phyloP scores from a whole-genome alignment of 129 eudicot genomes.

The Flaveria sonorensis region DNA sequence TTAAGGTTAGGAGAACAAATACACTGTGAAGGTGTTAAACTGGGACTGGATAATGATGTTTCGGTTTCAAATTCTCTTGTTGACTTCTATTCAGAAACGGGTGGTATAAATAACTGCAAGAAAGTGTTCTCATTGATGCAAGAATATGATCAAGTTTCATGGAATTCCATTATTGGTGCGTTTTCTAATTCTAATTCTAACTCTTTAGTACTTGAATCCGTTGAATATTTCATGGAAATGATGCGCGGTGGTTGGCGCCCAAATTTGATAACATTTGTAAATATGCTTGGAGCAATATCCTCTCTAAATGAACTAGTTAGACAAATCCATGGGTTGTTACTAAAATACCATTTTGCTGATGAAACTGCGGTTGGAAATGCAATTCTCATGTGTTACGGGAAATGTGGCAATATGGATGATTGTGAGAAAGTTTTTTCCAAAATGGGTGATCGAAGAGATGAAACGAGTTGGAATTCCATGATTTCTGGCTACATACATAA shows the following conservation, averaged over 20 bases:
- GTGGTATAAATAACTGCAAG: constrained; percentile 52
- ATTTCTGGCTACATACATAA: constrained; percentile 83
- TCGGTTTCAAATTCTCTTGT: constrained; percentile 88
- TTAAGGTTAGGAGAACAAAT: constrained; percentile 64
- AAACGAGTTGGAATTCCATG: constrained; percentile 83
- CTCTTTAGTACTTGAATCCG: constrained; percentile 43
- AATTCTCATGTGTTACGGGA: constrained; percentile 73
- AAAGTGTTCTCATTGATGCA: constrained; percentile 67
- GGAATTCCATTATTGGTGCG: constrained; percentile 86
- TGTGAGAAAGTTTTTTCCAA: constrained; percentile 71
- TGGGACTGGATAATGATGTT: constrained; percentile 79
- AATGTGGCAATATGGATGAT: constrained; percentile 62
- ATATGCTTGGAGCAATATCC: constrained; percentile 67
- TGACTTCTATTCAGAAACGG: constrained; percentile 64
- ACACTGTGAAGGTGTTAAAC: constrained; percentile 68
- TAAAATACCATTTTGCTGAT: constrained; percentile 47
- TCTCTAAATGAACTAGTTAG: constrained; percentile 45
- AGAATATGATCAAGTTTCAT: constrained; percentile 74
- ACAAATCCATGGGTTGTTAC: constrained; percentile 64
- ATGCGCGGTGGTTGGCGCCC: constrained; percentile 64
- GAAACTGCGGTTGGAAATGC: constrained; percentile 61
- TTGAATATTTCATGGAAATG: constrained; percentile 59
- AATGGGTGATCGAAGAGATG: constrained; percentile 66
- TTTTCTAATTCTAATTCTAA: constrained; percentile 54
- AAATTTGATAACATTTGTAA: constrained; percentile 67